Evolutionary conservation across 257 asterid species (phyloP).

Genomic region (Ajuga chamaepitys): DNA sequence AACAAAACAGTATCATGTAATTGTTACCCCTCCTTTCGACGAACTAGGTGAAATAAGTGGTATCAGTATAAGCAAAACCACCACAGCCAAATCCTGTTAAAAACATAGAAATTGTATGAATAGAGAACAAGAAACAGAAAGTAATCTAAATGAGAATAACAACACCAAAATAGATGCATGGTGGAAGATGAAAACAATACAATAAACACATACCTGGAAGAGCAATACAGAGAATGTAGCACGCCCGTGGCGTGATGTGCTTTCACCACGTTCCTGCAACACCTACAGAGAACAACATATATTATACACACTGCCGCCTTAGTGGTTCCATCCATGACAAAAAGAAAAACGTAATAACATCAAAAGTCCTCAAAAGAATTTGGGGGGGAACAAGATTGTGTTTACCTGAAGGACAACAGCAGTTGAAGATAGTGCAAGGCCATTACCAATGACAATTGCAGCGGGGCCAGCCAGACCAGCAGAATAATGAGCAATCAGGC

Average conservation of each 20-base stretch:
- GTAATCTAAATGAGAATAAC: conserved; percentile 8
- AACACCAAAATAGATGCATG: neutral
- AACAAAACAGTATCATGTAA: conserved; percentile 1
- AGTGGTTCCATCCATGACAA: too few relatives aligned
- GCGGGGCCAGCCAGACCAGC: conserved; percentile 96
- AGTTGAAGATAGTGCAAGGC: conserved; percentile 97
- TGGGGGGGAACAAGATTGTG: neutral
- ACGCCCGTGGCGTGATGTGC: conserved; percentile 99
- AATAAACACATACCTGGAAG: conserved; percentile 64
- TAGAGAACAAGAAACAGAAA: conserved; percentile 11
- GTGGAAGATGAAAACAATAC: conserved; percentile 1
- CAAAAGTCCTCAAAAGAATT: neutral
- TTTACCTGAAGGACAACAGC: conserved; percentile 98
- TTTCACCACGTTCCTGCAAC: conserved; percentile 98
- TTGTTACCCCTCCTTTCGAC: conserved; percentile 96
- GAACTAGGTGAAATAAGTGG: conserved; percentile 98
- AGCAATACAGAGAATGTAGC: conserved; percentile 96
- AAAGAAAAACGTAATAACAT: neutral
- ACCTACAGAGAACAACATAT: conserved; percentile 53
- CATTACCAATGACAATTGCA: conserved; percentile 95
- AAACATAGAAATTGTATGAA: conserved; percentile 15
- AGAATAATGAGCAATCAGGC: conserved; percentile 65
- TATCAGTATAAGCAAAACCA: conserved; percentile 93
- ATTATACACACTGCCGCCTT: conserved; percentile 7
- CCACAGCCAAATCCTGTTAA: conserved; percentile 94